These are phyloP conservation scores for Aspergillus sclerotioniger DNA, from an alignment of 495 filamentous ascomycete species.

Conservation along the genomic window DNA sequence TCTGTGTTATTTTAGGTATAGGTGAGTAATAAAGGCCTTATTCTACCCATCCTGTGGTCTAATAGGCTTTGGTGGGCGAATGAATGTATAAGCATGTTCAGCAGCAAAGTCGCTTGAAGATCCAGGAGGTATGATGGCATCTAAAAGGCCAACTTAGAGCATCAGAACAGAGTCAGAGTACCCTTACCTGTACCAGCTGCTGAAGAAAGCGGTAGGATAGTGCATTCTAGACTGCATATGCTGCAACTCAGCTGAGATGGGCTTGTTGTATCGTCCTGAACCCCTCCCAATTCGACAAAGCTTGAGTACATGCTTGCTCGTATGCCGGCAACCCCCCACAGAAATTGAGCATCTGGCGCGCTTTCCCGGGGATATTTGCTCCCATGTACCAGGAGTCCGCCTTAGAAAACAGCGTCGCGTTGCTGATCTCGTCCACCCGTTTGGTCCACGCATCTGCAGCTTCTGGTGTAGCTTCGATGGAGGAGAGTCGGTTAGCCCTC, in stretches of 20 bases:
- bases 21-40: too few relatives aligned
- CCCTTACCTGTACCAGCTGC: too few relatives aligned
- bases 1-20: too few relatives aligned
- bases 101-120: too few relatives aligned
- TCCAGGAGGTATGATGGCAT: too few relatives aligned
- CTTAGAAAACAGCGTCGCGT: slow-evolving; percentile 31
- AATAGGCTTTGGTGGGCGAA: too few relatives aligned
- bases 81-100: too few relatives aligned
- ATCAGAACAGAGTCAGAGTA: too few relatives aligned
- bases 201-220: too few relatives aligned
- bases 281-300: slow-evolving; percentile 21
- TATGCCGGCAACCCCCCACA: slow-evolving; percentile 37
- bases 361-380: slow-evolving; percentile 45
- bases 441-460: slow-evolving; percentile 39
- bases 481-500: slow-evolving; percentile 27
- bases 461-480: slow-evolving; percentile 38
- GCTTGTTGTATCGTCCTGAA: not conserved
- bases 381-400: slow-evolving; percentile 47
- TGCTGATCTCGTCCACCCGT: slow-evolving; percentile 24
- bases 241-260: not conserved
- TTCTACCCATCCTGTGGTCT: too few relatives aligned
- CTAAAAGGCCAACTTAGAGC: too few relatives aligned
- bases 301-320: slow-evolving; percentile 18
- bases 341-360: slow-evolving; percentile 37
- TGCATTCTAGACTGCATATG: too few relatives aligned